phyloP scores from a whole-genome alignment of 192 early-diverging fungal genomes.

The Rhizophagus sp. region DNA sequence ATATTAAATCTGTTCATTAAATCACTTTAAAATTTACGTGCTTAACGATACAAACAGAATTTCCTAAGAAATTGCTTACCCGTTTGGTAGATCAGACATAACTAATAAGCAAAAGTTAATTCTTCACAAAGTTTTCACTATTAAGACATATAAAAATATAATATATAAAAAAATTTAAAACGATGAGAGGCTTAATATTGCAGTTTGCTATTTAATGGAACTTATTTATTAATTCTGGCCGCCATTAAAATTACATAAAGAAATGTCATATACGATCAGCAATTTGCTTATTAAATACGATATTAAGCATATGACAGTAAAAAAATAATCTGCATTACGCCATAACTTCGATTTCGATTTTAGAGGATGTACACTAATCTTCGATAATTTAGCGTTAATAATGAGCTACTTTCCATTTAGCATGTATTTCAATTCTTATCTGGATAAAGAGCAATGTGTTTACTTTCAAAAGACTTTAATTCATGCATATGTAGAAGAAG shows the following conservation, averaged over 20 bases:
- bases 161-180: background rate
- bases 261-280: too few relatives aligned
- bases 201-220: too few relatives aligned
- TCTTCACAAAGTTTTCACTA: background rate
- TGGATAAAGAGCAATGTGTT: background rate
- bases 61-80: background rate
- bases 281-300: too few relatives aligned
- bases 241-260: too few relatives aligned
- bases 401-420: background rate
- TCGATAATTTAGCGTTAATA: background rate
- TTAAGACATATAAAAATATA: background rate
- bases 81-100: slow-evolving; percentile 9
- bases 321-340: too few relatives aligned
- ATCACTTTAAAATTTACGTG: background rate
- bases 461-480: background rate
- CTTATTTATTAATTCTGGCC: too few relatives aligned
- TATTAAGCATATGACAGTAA: too few relatives aligned
- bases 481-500: background rate
- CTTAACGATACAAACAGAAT: background rate
- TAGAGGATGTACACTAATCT: too few relatives aligned
- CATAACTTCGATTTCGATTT: too few relatives aligned
- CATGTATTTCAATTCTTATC: background rate
- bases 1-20: background rate
- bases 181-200: too few relatives aligned
- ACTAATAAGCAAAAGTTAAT: background rate